Base-by-base conservation (phyloP, 805 yeast species). In the Cyberlindnera americana region DNA sequence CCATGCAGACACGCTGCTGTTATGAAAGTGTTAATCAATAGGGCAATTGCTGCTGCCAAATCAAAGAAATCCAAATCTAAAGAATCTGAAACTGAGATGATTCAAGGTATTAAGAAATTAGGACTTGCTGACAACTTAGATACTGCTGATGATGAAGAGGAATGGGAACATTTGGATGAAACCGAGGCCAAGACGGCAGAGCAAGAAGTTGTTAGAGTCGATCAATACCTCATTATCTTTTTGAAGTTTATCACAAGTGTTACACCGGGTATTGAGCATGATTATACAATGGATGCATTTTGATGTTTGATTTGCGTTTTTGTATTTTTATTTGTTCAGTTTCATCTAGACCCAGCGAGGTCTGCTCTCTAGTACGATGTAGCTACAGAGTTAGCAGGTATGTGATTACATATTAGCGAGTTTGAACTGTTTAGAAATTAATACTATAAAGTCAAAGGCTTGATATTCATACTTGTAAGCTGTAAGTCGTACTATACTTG, bases 211-310 rank as follows among this genome's bases (percentile, higher is more conserved):
- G 70, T 91, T 7, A 72, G 96, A 22, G 97, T 83, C 2, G 98
- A 93, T 60, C 97, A 90, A 58, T 93, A 93, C 59, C 65, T 93
- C 49, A 72, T 93, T 26, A 82, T 91, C 13, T 93, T 93, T 60
- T 71, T 93, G 55, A 93, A 93, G 64, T 93, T 93, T 57, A 91
- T 93, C 34, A 85, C 97, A 8, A 87, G 97, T 66, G 98, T 93
- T 8, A 90, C 96, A 1, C 99, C 99, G 0, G 96, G 97, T 14
- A 90, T 93, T 41, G 96, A 91, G 65, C 95, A 91, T 62, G 99
- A 93, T 55, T 89, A 89, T 59, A 93, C 99, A n/a, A 93, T 91
- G 97, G 90, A 89, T 60, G 97, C 95, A 1, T 77, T 84, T 56
- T 83, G 56, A 55, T 21, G 23, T 21, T 21, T 21, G 6, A 21